Evolutionary conservation across 2,329 filamentous ascomycete genomes (phyloP).

Genomic region (Claviceps digitariae): DNA sequence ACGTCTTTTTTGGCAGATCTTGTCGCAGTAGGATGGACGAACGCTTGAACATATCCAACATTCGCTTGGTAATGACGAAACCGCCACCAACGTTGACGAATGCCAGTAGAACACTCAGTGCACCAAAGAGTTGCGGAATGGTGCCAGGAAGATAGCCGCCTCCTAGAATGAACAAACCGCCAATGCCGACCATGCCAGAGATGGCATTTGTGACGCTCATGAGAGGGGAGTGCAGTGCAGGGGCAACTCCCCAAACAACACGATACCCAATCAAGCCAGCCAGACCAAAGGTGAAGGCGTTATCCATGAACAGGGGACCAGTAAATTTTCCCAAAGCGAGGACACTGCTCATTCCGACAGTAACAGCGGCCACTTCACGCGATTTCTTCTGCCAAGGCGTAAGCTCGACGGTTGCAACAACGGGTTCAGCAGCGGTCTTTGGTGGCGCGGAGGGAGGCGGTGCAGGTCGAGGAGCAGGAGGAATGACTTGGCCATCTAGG

Average conservation of each 20-base stretch:
- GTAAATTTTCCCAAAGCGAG: constrained; percentile 70
- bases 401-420: constrained; percentile 43
- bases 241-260: constrained; percentile 74
- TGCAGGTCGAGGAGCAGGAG: constrained; percentile 57
- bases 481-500: constrained; percentile 60
- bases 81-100: constrained; percentile 84
- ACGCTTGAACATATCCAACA: constrained; percentile 85
- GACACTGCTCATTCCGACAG: constrained; percentile 62
- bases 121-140: constrained; percentile 65
- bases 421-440: constrained; percentile 32
- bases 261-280: constrained; percentile 79
- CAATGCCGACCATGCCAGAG: constrained; percentile 81
- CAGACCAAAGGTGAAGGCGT: constrained; percentile 72
- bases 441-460: constrained; percentile 36
- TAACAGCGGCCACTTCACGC: constrained; percentile 61
- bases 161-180: constrained; percentile 78
- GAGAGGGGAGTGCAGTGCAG: constrained; percentile 72
- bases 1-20: not conserved
- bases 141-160: constrained; percentile 67
- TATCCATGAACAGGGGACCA: constrained; percentile 74
- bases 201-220: constrained; percentile 95
- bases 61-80: constrained; percentile 83
- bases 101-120: constrained; percentile 66
- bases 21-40: constrained; percentile 10
- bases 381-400: constrained; percentile 74